Conservation (phyloP, 176 grass and related monocot genomes). For the Oryza longistaminata region DNA sequence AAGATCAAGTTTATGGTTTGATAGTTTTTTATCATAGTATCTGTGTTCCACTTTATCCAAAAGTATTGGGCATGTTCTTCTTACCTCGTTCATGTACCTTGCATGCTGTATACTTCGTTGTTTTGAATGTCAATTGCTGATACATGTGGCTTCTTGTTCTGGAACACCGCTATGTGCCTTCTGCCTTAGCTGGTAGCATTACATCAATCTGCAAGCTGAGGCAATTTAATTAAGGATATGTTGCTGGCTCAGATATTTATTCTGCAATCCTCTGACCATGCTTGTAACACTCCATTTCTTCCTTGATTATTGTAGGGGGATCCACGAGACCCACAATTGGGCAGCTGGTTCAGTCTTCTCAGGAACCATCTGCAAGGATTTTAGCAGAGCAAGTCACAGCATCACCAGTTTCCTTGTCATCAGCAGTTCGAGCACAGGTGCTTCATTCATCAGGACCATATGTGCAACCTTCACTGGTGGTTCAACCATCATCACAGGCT, state of each 20-base stretch:
- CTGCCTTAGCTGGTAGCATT: not conserved
- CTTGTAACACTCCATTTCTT: slow-evolving; percentile 9
- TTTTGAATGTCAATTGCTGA: slow-evolving; percentile 18
- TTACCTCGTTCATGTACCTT: not conserved
- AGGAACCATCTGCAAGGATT: slow-evolving; percentile 21
- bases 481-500: slow-evolving; percentile 15
- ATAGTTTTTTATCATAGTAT: not conserved
- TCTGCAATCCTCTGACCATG: slow-evolving; percentile 20
- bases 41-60: slow-evolving; percentile 1
- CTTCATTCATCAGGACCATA: slow-evolving; percentile 9
- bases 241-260: slow-evolving; percentile 24
- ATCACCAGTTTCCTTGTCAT: not conserved
- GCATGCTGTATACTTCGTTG: not conserved
- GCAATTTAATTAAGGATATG: not conserved
- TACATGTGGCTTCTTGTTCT: not conserved
- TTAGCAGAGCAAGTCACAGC: not conserved
- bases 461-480: not conserved
- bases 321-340: not conserved
- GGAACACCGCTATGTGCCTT: not conserved
- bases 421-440: not conserved
- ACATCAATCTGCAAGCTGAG: not conserved
- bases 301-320: slow-evolving; percentile 34
- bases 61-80: slow-evolving; percentile 13
- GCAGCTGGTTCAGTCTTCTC: slow-evolving; percentile 43
- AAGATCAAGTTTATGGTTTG: not conserved